Evolutionary conservation across 306 rosid species (phyloP), one percentile per base, ranked within the genome.

Genomic region (Begonia masoniana): DNA sequence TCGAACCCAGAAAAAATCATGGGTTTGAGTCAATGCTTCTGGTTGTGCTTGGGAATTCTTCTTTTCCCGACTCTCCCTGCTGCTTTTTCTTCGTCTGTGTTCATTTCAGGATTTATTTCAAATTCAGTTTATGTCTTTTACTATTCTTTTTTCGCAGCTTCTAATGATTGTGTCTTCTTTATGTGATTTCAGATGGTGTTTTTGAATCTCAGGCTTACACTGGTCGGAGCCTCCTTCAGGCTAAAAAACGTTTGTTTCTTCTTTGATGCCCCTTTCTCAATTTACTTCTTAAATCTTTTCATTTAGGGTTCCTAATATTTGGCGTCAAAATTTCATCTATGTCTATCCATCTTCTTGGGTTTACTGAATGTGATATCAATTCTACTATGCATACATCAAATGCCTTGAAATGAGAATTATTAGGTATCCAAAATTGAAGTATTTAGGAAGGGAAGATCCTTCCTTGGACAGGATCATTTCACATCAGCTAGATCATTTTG

Each of bases 161-260:
- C 10, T 7, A 13, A 2, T 52, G 3, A 31, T 23, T 10, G 6
- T 9, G 24, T 10, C 26, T 76, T 10, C 42, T 41, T 64, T 65
- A 13, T 68, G 10, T 55, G 54, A 41, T 64, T 74, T 55, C 96
- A 91, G 99, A 64, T 42, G 7, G 43, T 8, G 13, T 69, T 57
- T 76, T 79, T 55, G 75, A 70, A 72, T 68, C 77, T 58, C 74
- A 75, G 60, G 31, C 12, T 51, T 71, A 67, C 31, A 58, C 57
- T 2, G 86, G 81, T 49, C 84, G 96, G 59, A 76, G 42, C 68
- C 88, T 91, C 58, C 99, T 91, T 51, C 99, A 86, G 66, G 92
- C 92, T 50, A 86, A 70, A 64, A 71, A 77, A 86, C 81, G 99
- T 78, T 13, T 43, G 19, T 4, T 14, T 43, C 68, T 46, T 52